A percentile compares a stretch with the other conserved stretches of the same genome.
Conservation (phyloP, 768 basidiomycete species). For the Tricholoma terreum region DNA sequence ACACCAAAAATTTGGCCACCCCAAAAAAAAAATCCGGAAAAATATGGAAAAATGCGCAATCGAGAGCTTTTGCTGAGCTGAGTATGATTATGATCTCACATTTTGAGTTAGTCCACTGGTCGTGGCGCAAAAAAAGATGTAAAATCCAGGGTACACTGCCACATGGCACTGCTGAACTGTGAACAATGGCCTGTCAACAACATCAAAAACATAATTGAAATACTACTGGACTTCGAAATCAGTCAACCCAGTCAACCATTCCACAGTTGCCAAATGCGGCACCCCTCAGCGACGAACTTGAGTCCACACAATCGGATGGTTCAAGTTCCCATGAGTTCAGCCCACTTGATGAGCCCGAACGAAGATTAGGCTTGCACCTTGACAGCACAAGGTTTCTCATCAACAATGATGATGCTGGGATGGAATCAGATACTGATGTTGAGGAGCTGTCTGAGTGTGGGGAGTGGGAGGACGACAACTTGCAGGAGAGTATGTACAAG, state of each 20-base stretch:
- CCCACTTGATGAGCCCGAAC: neutral
- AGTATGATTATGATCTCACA: neutral
- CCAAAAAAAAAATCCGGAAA: slow-evolving; percentile 9
- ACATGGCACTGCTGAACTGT: neutral
- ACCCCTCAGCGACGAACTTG: neutral
- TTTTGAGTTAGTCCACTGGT: neutral
- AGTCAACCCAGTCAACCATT: neutral
- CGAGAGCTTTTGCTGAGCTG: neutral
- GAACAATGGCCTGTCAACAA: neutral
- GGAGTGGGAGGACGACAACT: neutral
- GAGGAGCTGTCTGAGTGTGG: neutral
- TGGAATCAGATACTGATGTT: neutral
- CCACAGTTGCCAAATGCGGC: neutral
- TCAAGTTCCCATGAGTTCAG: neutral
- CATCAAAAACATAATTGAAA: slow-evolving; percentile 2
- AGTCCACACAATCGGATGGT: no score
- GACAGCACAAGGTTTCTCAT: slow-evolving; percentile 1
- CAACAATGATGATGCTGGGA: neutral
- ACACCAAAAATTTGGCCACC: slow-evolving; percentile 13
- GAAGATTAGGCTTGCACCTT: neutral
- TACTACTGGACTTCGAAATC: neutral
- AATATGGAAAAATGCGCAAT: slow-evolving; percentile 9
- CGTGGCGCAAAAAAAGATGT: neutral
- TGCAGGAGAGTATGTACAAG: neutral
- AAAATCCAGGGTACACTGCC: neutral